phyloP scores from a whole-genome alignment of 1,139 yeast genomes.

The Wickerhamomyces sp. region DNA sequence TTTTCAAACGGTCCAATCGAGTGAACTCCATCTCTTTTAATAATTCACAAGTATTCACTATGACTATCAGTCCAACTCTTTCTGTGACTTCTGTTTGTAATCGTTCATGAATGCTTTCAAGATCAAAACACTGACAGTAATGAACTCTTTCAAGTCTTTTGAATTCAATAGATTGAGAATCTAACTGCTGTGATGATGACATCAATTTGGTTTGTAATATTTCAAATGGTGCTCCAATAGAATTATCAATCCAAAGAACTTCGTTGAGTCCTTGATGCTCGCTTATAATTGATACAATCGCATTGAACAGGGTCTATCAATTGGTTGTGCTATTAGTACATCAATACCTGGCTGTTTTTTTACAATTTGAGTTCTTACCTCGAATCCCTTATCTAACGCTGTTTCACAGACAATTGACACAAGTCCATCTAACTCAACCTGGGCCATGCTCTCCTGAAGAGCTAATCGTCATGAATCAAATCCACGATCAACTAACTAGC shows the following conservation, averaged over 20 bases:
- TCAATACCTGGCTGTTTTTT: not conserved
- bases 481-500: no score
- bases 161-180: no score
- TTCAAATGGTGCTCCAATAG: slow-evolving; percentile 1
- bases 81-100: not conserved
- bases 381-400: not conserved
- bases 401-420: not conserved
- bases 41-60: not conserved
- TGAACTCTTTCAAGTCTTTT: not conserved
- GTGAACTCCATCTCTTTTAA: not conserved
- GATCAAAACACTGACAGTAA: slow-evolving; percentile 5
- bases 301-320: not conserved
- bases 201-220: not conserved
- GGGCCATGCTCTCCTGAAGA: no score
- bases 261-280: not conserved
- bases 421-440: not conserved
- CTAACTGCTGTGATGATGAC: not conserved
- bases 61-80: not conserved
- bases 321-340: no score
- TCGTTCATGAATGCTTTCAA: not conserved
- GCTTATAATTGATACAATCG: not conserved
- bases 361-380: not conserved
- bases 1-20: no score
- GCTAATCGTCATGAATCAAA: no score
- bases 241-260: slow-evolving; percentile 2